Conservation (phyloP, 768 basidiomycete genomes). For the Suillus clintonianus region DNA sequence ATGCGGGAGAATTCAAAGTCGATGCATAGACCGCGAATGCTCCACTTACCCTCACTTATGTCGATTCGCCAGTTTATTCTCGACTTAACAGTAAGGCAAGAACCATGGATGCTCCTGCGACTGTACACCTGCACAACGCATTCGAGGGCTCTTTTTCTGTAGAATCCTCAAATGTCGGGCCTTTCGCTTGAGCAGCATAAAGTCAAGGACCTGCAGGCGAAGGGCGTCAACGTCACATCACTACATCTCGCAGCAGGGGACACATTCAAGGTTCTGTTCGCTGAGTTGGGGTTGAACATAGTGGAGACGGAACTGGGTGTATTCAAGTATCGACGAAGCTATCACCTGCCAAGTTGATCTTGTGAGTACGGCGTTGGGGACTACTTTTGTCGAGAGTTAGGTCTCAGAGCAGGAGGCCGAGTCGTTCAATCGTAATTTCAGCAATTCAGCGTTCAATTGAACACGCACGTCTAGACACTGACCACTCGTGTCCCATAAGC, state of each 20-base stretch:
- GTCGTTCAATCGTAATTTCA: no score
- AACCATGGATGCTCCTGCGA: constrained; percentile 38
- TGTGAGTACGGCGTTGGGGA: constrained; percentile 1
- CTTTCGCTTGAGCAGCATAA: constrained; percentile 6
- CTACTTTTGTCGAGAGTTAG: no score
- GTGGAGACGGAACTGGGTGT: not conserved
- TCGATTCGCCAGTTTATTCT: constrained; percentile 35
- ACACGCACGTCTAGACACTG: no score
- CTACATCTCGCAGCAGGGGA: not conserved
- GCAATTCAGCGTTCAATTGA: no score
- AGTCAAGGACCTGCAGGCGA: not conserved
- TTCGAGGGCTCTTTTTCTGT: constrained; percentile 41
- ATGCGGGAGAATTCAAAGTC: constrained; percentile 35
- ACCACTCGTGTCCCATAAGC: no score
- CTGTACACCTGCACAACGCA: constrained; percentile 33
- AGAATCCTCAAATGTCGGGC: constrained; percentile 18
- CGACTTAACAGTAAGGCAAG: constrained; percentile 27
- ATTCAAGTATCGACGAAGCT: not conserved
- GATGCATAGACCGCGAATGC: constrained; percentile 35
- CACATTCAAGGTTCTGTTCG: constrained; percentile 4
- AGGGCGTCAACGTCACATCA: constrained; percentile 2
- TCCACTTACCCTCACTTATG: constrained; percentile 30
- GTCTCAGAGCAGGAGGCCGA: no score
- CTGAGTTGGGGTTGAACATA: not conserved
- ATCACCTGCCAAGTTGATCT: constrained; percentile 4